Conservation (phyloP, 192 early-diverging fungal species). For the Coemansia sp. region DNA sequence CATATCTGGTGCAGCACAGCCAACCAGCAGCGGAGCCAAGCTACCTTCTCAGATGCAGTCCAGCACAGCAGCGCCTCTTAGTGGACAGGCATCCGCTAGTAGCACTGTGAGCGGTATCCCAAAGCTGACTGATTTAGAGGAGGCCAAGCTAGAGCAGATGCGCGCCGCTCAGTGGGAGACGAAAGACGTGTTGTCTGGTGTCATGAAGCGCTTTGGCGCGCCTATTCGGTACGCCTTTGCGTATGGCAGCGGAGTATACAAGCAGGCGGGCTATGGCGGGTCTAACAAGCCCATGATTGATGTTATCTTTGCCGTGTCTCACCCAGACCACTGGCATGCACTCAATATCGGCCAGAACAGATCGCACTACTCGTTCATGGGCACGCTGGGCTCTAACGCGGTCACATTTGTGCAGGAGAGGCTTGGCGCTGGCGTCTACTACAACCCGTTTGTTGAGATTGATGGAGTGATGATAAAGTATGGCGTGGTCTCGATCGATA, state of each 20-base stretch:
- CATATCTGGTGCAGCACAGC: background rate
- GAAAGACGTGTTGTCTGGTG: conserved; percentile 9
- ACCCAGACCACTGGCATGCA: conserved; percentile 96
- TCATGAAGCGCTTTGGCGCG: conserved; percentile 34
- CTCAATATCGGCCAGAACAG: conserved; percentile 92
- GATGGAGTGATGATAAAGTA: conserved; percentile 90
- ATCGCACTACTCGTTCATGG: conserved; percentile 86
- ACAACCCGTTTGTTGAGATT: conserved; percentile 88
- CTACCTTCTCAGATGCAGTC: background rate
- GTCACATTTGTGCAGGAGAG: conserved; percentile 77
- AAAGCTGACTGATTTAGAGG: conserved; percentile 24
- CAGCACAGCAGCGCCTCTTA: no score
- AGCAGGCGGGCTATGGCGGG: conserved; percentile 79
- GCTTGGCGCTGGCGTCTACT: conserved; percentile 90
- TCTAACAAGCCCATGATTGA: conserved; percentile 81
- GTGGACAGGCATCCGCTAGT: conserved; percentile 1
- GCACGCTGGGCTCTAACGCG: conserved; percentile 66
- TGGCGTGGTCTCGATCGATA: conserved; percentile 92
- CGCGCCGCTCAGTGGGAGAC: conserved; percentile 24
- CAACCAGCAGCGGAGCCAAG: background rate
- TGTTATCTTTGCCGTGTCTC: conserved; percentile 91
- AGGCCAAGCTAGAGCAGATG: conserved; percentile 30
- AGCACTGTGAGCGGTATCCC: conserved; percentile 10
- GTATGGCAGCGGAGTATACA: conserved; percentile 94
- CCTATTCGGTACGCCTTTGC: conserved; percentile 73